Base-by-base conservation (phyloP, 2,329 filamentous ascomycete genomes). In the Exserohilum turcica region DNA sequence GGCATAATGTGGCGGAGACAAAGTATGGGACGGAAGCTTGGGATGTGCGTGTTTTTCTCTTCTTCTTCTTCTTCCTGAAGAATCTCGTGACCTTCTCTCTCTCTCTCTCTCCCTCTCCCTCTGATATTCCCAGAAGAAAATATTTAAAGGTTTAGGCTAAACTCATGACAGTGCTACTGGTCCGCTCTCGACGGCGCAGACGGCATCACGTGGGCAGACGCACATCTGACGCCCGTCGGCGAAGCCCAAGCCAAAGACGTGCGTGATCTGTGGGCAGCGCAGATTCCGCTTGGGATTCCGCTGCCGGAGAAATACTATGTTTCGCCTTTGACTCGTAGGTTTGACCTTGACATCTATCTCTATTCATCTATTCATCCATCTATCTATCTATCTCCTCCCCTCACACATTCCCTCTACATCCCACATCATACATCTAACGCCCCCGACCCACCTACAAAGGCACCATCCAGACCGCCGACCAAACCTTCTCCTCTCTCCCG, bases 11-110 rank as follows among this genome's bases (percentile, higher is more conserved):
- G 13, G 87, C 86, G 7, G 85, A 89, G 73, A 75, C 77, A n/a
- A 86, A 80, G 64, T 89, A 88, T 63, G 86, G 86, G 27, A 89
- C 86, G 0, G 78, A 82, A 6, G 83, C 82, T 5, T 90, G 87
- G 87, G 86, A 90, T 67, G 84, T 83, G 70, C 63, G 82, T 75
- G 38, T 16, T n/a, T 19, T 6, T 13, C 43, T 27, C 24, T 39
- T 6, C 6, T 29, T n/a, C n/a, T n/a, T n/a, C n/a, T n/a, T n/a
- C n/a, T n/a, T n/a, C n/a, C n/a, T n/a, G n/a, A n/a, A n/a, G n/a
- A n/a, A n/a, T n/a, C n/a, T n/a, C n/a, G n/a, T n/a, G n/a, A 1
- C 29, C 28, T 15, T 15, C 16, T 19, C 15, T 3, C 7, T 9
- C 12, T 15, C 35, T 29, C 27, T 21, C 12, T 10, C 19, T 15